Base-by-base conservation (phyloP, 495 filamentous ascomycete genomes). In the Ascobolus immersus region DNA sequence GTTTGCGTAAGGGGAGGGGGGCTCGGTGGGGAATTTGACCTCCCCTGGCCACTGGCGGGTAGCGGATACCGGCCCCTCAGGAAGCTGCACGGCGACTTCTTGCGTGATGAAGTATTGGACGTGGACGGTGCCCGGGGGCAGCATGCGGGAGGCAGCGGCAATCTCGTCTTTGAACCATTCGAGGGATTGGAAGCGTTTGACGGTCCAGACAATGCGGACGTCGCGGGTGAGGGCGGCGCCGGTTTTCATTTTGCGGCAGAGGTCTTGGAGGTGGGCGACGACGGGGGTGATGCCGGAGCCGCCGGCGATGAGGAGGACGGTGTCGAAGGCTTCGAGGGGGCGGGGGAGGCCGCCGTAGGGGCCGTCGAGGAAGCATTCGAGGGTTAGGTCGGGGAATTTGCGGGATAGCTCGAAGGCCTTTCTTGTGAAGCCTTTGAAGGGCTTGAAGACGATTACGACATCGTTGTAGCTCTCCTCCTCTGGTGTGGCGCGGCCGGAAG, bases 101-200 rank as follows among this genome's bases (percentile, higher is more conserved):
- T 49, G 61, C 0, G 84, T 94, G 34, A 93, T 73, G 55, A 75
- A 94, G 59, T 93, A 92, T 51, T 90, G 79, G 57, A 80, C 92
- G 18, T 73, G 72, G 5, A 94, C 75, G 17, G 52, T 81, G 74
- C 28, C 77, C 65, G 17, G 80, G 77, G 33, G 84, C 76, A 42
- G 65, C 69, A 48, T 92, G 73, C 39, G 78, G 61, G 55, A 82
- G 86, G 44, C 92, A 80, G 30, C 78, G 62, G 27, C 93, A 60
- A 50, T 49, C 50, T 92, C 86, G 55, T 93, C 84, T 48, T 77
- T 76, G 62, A 94, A 94, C 84, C 84, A 94, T 50, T 90, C 80
- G 65, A 94, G 81, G 5, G 77, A 78, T 53, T 92, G 84, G 37
- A 50, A 50, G 4, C 72, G 68, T 50, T 82, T 84, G 29, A 94